Evolutionary conservation across 1,139 yeast genomes (phyloP).

Genomic region (Yamadazyma sp.): DNA sequence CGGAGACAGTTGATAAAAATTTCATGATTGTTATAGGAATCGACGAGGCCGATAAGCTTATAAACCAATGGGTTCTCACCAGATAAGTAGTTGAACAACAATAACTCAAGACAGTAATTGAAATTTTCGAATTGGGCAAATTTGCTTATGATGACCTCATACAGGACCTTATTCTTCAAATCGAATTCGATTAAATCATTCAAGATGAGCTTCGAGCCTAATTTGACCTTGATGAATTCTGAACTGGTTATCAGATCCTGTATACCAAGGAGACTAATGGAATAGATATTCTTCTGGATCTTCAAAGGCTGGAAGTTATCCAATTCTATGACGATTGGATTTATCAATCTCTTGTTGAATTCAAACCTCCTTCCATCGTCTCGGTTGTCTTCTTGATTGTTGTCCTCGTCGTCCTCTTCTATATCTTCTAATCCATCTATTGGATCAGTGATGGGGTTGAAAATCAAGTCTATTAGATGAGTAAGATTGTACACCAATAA

Average conservation of each 20-base stretch:
- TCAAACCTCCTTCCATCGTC: no score
- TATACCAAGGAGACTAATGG: constrained; percentile 34
- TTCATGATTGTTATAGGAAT: constrained; percentile 27
- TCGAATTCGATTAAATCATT: constrained; percentile 42
- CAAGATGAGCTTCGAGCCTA: constrained; percentile 34
- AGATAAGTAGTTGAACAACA: constrained; percentile 37
- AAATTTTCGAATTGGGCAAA: constrained; percentile 33
- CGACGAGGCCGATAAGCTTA: constrained; percentile 30
- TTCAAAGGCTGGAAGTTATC: constrained; percentile 34
- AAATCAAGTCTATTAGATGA: constrained; percentile 29
- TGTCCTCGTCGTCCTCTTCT: constrained; percentile 16
- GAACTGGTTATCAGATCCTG: constrained; percentile 27
- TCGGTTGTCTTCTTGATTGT: background rate
- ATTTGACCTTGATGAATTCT: constrained; percentile 23
- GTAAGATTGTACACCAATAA: constrained; percentile 31
- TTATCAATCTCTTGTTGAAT: constrained; percentile 14
- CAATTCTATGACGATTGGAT: constrained; percentile 29
- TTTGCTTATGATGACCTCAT: constrained; percentile 22
- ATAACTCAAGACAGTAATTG: constrained; percentile 40
- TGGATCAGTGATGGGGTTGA: constrained; percentile 18
- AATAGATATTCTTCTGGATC: constrained; percentile 15
- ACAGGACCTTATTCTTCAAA: constrained; percentile 23
- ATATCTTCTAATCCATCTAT: constrained; percentile 24
- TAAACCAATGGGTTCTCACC: constrained; percentile 14
- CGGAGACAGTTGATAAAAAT: constrained; percentile 44